Evolutionary conservation across 345 rosid species (phyloP).

Genomic region (Clausena lansium): DNA sequence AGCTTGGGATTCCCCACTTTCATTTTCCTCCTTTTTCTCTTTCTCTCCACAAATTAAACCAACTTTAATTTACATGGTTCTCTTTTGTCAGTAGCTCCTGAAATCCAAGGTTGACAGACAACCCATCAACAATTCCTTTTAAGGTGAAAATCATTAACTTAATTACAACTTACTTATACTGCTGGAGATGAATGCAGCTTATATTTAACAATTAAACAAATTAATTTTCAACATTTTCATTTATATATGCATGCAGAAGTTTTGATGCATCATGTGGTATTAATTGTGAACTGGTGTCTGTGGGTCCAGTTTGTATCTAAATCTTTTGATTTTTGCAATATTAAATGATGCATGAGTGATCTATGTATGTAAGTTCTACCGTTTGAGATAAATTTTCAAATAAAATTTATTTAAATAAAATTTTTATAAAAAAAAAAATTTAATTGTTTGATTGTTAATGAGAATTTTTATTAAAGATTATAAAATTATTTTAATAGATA

Average conservation of each 20-base stretch:
- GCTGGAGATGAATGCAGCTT: slow-evolving; percentile 20
- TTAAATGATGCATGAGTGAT: neutral
- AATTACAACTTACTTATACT: slow-evolving; percentile 6
- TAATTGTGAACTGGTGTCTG: neutral
- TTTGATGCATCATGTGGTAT: neutral
- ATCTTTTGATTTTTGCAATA: neutral
- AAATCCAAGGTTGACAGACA: slow-evolving; percentile 32
- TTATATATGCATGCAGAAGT: neutral
- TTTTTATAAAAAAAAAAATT: too few species aligned
- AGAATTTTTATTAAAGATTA: too few species aligned
- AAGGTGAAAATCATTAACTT: slow-evolving; percentile 28
- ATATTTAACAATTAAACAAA: neutral
- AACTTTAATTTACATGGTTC: slow-evolving; percentile 34
- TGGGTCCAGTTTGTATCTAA: neutral
- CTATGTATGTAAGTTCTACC: neutral
- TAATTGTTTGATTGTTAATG: too few species aligned
- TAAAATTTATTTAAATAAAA: too few species aligned
- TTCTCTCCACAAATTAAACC: slow-evolving; percentile 33
- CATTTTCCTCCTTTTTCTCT: slow-evolving; percentile 18
- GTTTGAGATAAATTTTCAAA: too few species aligned
- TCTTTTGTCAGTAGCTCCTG: slow-evolving; percentile 17
- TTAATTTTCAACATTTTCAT: neutral
- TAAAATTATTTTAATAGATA: too few species aligned
- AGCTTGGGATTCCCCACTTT: slow-evolving; percentile 65
- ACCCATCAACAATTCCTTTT: slow-evolving; percentile 11